Conservation (phyloP, 2,329 filamentous ascomycete genomes). For the Cladosporium sp. region DNA sequence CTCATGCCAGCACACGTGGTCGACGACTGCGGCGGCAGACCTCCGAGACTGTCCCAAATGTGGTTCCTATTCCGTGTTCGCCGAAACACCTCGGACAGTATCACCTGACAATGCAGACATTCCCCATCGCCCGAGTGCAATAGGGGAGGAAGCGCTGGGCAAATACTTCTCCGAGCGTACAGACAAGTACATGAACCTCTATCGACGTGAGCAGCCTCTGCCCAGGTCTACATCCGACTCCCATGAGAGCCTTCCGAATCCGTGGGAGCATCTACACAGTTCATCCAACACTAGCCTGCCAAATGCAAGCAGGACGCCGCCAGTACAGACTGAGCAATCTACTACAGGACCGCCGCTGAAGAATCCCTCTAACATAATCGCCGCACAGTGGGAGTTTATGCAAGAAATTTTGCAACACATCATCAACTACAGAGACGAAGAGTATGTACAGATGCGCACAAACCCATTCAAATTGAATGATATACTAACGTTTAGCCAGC, state of each 20-base stretch:
- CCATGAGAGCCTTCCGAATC: neutral
- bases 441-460: slow-evolving; percentile 53
- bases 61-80: neutral
- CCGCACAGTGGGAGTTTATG: slow-evolving; percentile 64
- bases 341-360: slow-evolving; percentile 46
- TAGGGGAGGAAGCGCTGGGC: neutral
- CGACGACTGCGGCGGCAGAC: neutral
- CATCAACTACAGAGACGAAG: slow-evolving; percentile 68
- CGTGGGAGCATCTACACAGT: neutral
- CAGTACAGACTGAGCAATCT: slow-evolving; percentile 20
- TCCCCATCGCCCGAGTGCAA: neutral
- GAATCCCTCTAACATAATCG: slow-evolving; percentile 50
- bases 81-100: neutral
- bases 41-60: neutral
- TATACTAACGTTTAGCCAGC: slow-evolving; percentile 11
- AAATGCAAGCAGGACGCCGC: neutral
- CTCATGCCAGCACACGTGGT: neutral
- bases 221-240: neutral
- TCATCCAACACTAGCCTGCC: neutral
- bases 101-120: neutral
- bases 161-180: slow-evolving; percentile 2
- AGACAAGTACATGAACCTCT: slow-evolving; percentile 8
- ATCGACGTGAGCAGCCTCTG: neutral
- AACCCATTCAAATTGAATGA: neutral
- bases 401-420: slow-evolving; percentile 69